These are phyloP conservation scores for Babesia bigemina DNA, from an alignment of 169 alveolate species.

Conservation along the genomic window DNA sequence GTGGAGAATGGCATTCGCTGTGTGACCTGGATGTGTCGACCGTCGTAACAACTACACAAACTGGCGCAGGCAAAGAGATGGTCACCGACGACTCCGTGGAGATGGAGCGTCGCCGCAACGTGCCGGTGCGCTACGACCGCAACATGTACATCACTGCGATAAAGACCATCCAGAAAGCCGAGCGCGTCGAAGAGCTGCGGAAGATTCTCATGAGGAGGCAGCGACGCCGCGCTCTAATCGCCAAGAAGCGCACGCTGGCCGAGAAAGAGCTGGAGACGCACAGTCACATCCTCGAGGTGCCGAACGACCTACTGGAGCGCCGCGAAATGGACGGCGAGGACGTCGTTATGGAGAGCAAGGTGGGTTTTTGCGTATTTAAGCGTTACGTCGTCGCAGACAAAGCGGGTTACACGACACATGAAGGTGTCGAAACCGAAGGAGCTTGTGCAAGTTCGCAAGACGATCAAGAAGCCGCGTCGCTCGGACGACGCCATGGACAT, in stretches of 20 bases:
- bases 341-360: constrained; percentile 29
- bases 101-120: constrained; percentile 95
- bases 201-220: constrained; percentile 71
- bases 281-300: constrained; percentile 41
- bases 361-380: neutral
- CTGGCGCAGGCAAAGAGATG: constrained; percentile 91
- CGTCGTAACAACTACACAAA: neutral
- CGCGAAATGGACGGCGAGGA: constrained; percentile 9
- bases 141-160: constrained; percentile 92
- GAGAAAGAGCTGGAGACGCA: constrained; percentile 67
- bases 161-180: constrained; percentile 94
- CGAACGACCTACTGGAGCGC: constrained; percentile 16
- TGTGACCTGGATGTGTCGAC: neutral
- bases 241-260: constrained; percentile 45
- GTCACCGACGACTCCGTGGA: constrained; percentile 92
- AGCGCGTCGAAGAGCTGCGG: constrained; percentile 88
- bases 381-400: neutral
- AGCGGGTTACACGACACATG: constrained; percentile 11
- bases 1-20: neutral
- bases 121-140: constrained; percentile 95
- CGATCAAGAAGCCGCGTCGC: constrained; percentile 16
- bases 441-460: constrained; percentile 15
- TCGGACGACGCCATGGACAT: constrained; percentile 43
- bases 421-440: constrained; percentile 29
- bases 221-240: constrained; percentile 39